Evolutionary conservation across 495 filamentous ascomycete species (phyloP), one percentile per base, ranked within the genome.

Genomic region (Talaromyces stipitatus): DNA sequence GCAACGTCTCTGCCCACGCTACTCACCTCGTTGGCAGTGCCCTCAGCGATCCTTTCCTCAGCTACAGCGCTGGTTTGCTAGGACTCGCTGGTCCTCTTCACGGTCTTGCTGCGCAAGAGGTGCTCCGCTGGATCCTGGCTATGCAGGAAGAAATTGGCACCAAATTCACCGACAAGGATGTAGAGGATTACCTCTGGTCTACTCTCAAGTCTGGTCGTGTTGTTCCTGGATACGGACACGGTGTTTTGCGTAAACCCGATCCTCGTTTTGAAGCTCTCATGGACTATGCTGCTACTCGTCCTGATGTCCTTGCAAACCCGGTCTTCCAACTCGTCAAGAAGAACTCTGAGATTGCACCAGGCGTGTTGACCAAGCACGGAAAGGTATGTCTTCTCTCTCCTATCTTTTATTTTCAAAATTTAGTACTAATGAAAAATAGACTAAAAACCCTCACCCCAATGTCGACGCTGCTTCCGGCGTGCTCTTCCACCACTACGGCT

Each of bases 401-500:
- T 27, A 16, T 14, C 18, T 50, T 29, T 60, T n/a, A 3, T 33
- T 23, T 54, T 2, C 22, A 1, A 18, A 36, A 58, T 16, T 26
- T 10, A 47, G 28, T 45, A 50, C 65, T 66, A 60, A 69, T 48
- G 12, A 18, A 18, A 9, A 9, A 16, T 50, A 84, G 87, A 97
- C 94, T 62, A 97, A 97, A 82, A 97, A 97, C 78, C 92, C 92
- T 7, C 91, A 90, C 71, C 94, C 94, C 46, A 98, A 98, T 65
- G 94, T 98, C 54, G 94, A 98, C 71, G 88, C 85, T 16, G 84
- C 82, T 55, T 95, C 90, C 2, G 94, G 94, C 55, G 95, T 96
- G 4, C 78, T 98, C 33, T 97, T 98, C 81, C 83, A 97, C 68
- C 91, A 97, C 72, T 98, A 94, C 66, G 94, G 91, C 50, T 95